phyloP scores from a whole-genome alignment of 1,284 basidiomycete species.

The Pisolithus thermaeus region DNA sequence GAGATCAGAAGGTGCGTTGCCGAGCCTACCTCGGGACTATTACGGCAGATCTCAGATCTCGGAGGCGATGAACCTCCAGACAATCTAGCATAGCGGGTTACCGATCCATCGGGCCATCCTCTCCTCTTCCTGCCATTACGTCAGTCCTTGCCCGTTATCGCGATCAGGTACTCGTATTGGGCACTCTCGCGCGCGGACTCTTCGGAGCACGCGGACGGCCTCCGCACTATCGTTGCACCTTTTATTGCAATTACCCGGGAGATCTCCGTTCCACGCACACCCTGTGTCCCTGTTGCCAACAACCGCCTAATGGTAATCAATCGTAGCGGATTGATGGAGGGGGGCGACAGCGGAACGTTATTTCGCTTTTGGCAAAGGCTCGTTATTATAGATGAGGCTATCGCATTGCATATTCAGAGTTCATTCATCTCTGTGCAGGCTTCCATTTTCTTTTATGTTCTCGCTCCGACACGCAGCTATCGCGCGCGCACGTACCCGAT shows the following conservation, averaged over 20 bases:
- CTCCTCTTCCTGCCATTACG: conserved; percentile 24
- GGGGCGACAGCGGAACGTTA: conserved; percentile 2
- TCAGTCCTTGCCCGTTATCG: conserved; percentile 21
- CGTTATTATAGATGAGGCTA: conserved; percentile 8
- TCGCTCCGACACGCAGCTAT: conserved; percentile 16
- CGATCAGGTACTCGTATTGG: conserved; percentile 11
- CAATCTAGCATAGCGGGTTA: conserved; percentile 27
- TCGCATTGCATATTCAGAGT: background rate
- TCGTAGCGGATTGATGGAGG: background rate
- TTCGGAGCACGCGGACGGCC: too few relatives aligned
- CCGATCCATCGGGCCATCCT: conserved; percentile 22
- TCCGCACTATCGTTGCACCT: background rate
- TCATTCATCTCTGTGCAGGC: conserved; percentile 5
- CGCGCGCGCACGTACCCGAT: background rate
- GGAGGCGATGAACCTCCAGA: conserved; percentile 32
- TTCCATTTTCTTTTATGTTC: conserved; percentile 22
- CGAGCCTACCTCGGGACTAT: conserved; percentile 26
- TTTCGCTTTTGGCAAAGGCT: background rate
- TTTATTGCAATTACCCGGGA: conserved; percentile 13
- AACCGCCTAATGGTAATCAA: conserved; percentile 12
- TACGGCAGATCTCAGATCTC: conserved; percentile 30
- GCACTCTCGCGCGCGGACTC: too few relatives aligned
- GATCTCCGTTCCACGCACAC: conserved; percentile 25
- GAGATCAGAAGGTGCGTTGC: conserved; percentile 35
- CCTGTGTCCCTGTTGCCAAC: conserved; percentile 11